These are phyloP conservation scores for Odontarrhena argentea DNA, from an alignment of 345 rosid species.

Conservation along the genomic window DNA sequence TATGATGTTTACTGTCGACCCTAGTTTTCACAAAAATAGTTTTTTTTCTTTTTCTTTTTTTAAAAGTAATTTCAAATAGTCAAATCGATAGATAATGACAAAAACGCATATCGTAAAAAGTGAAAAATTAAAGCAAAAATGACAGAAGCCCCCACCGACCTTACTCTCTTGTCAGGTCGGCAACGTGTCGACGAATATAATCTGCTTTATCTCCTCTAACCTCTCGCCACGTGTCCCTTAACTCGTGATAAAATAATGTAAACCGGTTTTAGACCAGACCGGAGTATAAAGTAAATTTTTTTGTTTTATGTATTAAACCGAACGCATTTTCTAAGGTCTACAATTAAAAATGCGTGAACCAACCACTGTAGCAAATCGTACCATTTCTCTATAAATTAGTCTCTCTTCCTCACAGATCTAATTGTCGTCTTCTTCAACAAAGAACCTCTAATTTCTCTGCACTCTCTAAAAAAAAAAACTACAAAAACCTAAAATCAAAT, in stretches of 20 bases:
- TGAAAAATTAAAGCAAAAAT: background rate
- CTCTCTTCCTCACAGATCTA: background rate
- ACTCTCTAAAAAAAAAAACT: background rate
- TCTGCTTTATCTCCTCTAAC: background rate
- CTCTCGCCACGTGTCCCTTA: conserved; percentile 24
- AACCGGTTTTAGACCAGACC: no score
- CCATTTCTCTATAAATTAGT: conserved; percentile 28
- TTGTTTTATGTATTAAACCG: background rate
- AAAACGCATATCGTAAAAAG: background rate
- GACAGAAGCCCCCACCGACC: conserved; percentile 18
- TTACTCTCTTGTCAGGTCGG: conserved; percentile 23
- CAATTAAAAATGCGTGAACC: conserved; percentile 31
- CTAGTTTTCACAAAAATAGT: no score
- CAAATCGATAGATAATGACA: no score
- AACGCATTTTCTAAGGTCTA: background rate
- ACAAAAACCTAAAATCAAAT: background rate
- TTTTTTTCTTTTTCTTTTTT: no score
- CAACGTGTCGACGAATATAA: conserved; percentile 25
- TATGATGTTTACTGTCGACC: no score
- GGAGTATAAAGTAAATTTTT: no score
- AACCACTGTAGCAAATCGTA: conserved; percentile 25
- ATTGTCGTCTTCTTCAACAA: conserved; percentile 26
- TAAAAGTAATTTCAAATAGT: no score
- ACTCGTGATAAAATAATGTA: background rate
- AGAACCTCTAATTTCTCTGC: background rate